Evolutionary conservation across 1,139 yeast genomes (phyloP), one percentile per base, ranked within the genome.

Genomic region (Diutina siamensis): DNA sequence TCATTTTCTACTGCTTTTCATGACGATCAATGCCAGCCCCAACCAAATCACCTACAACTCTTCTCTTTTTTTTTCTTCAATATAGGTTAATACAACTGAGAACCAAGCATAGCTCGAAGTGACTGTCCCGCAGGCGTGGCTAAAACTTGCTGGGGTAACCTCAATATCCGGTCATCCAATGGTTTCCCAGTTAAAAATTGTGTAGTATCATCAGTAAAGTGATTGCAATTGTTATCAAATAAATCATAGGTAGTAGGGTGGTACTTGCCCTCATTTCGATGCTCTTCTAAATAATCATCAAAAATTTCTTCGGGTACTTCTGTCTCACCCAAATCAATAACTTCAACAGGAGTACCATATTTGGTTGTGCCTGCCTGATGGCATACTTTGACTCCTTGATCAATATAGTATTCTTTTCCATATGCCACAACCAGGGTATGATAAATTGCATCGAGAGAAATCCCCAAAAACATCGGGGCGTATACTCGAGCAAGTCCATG

Each of bases 191-290:
- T 78, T 50, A 80, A 62, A 52, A 81, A 80, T 52, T 80, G 80
- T 44, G 76, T 58, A 47, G 77, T 55, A 44, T 72, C 76, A 51
- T 79, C 74, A 15, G 83, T 70, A 61, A 81, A 80, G 52, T 81
- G 83, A 60, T 81, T 81, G 59, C 88, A 81, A 56, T 81, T 81
- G 59, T 80, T 80, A 47, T 73, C 73, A 50, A 81, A 78, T 50
- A 81, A 61, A 51, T 80, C 78, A 57, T 81, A 81, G 21, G 61
- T 65, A 8, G 63, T 63, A 1, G 76, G 72, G 35, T 70, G 65
- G 55, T 69, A 80, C 51, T 67, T 68, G 50, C 52, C 50, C 4
- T 27, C 42, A 12, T n/a, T 12, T 3, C 21, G 12, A 17, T 38
- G 42, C 22, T 67, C 72, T 12, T 66, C 67, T 5, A 42, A 19